These are phyloP conservation scores for Pythium apleroticum DNA, from an alignment of 352 stramenopile genomes.

Conservation along the genomic window DNA sequence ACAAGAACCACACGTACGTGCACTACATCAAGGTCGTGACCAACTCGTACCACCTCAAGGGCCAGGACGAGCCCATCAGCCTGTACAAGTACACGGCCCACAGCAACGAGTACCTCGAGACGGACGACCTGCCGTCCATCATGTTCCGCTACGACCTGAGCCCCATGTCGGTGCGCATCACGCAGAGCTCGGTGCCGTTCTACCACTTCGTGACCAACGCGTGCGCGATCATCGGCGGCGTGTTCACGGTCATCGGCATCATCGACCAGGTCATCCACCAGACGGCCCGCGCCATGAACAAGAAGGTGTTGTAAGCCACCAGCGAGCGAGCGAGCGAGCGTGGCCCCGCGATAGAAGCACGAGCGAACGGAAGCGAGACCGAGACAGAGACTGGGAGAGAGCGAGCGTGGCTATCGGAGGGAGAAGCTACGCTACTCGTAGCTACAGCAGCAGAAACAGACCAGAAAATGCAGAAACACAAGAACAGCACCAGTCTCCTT, in stretches of 20 bases:
- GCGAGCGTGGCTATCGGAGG: not conserved
- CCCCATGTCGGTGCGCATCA: slow-evolving; percentile 94
- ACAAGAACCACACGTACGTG: slow-evolving; percentile 97
- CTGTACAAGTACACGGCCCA: slow-evolving; percentile 92
- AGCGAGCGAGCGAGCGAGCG: too few species aligned
- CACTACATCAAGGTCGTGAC: slow-evolving; percentile 99
- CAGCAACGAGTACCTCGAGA: slow-evolving; percentile 88
- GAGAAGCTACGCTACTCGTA: not conserved
- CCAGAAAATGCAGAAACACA: not conserved
- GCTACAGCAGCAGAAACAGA: not conserved
- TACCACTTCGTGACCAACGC: slow-evolving; percentile 86
- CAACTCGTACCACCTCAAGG: slow-evolving; percentile 84
- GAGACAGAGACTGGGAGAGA: slow-evolving; percentile 2
- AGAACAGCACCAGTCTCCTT: not conserved
- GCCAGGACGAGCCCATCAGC: slow-evolving; percentile 47
- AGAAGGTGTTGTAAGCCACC: slow-evolving; percentile 81
- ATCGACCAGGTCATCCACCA: slow-evolving; percentile 86
- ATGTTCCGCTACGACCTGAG: slow-evolving; percentile 92
- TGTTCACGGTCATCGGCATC: slow-evolving; percentile 85
- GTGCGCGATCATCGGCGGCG: slow-evolving; percentile 80
- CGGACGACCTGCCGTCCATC: slow-evolving; percentile 80
- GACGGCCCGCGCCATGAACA: slow-evolving; percentile 83
- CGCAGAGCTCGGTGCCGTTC: slow-evolving; percentile 86
- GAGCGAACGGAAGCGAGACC: not conserved
- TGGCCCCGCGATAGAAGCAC: not conserved